Conservation (phyloP, 1,284 basidiomycete genomes). For the Leucoagaricus sp. region DNA sequence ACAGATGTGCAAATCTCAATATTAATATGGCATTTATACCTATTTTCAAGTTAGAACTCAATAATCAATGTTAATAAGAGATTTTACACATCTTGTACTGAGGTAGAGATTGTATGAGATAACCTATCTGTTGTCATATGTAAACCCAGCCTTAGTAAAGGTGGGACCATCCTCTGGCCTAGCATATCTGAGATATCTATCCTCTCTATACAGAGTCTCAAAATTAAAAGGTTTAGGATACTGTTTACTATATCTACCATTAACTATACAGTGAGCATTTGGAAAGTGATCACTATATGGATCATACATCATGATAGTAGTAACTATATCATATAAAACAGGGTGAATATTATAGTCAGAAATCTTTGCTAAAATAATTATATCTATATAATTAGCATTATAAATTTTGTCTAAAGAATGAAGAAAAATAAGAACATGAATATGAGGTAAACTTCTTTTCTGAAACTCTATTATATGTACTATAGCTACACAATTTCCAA, state of each 20-base stretch:
- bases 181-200: constrained; percentile 38
- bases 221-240: constrained; percentile 35
- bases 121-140: constrained; percentile 13
- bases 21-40: neutral
- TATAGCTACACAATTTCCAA: no score
- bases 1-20: constrained; percentile 31
- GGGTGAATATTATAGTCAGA: no score
- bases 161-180: constrained; percentile 12
- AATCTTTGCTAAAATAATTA: no score
- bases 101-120: neutral
- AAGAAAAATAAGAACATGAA: no score
- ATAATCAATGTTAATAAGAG: no score
- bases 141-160: neutral
- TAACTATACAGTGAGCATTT: constrained; percentile 37
- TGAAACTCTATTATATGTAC: no score
- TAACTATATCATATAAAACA: constrained; percentile 29
- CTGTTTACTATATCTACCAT: no score
- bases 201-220: constrained; percentile 32
- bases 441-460: no score
- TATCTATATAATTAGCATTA: no score
- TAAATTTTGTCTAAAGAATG: no score
- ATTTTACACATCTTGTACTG: no score
- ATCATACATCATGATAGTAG: constrained; percentile 42
- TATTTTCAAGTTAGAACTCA: no score
- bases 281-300: constrained; percentile 32